Base-by-base conservation (phyloP, 1,284 basidiomycete species). In the Naganishia sp. region DNA sequence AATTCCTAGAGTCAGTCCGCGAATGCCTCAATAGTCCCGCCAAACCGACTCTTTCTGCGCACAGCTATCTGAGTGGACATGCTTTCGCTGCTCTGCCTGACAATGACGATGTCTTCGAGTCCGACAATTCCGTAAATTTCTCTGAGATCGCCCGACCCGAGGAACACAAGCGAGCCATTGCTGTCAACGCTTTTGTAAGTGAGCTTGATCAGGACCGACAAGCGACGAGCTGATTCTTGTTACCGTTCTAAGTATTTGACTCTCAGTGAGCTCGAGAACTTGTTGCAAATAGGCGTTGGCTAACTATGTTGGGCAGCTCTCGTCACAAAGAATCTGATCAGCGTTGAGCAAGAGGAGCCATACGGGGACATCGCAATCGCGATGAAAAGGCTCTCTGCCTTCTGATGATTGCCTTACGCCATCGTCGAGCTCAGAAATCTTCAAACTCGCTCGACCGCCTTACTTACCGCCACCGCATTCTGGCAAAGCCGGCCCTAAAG, bases 261-360 rank as follows among this genome's bases (percentile, higher is more conserved):
- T 42, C 21, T 55, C 23, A 55, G 53, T 64, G 25, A 64, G 61
- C 39, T 13, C 18, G 1, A 2, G 31, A 36, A 13, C 2, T 31
- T 9, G 23, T 21, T 13, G 53, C 4, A 6, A 3, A 9, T 3
- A 42, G 15, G n/a, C 49, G n/a, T 23, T 48, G 28, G 13, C 23
- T 33, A 2, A 64, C 15, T 33, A 21, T 13, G 7, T 23, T 31
- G 13, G 42, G 39, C 31, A 68, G 67, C 67, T 2, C 63, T 68
- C 6, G 52, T 57, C 21, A 65, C 67, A 18, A 68, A 68, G 52
- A 59, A 63, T 43, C 7, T 65, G 55, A 65, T 68, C 61, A 63
- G 33, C 31, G 48, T 68, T 18, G 11, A 48, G 6, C 67, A 68
- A 42, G 43, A 46, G 9, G 57, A 55, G 25, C 6, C 55, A 3